phyloP scores from a whole-genome alignment of 1,284 basidiomycete species.

The Caloboletus inedulis region DNA sequence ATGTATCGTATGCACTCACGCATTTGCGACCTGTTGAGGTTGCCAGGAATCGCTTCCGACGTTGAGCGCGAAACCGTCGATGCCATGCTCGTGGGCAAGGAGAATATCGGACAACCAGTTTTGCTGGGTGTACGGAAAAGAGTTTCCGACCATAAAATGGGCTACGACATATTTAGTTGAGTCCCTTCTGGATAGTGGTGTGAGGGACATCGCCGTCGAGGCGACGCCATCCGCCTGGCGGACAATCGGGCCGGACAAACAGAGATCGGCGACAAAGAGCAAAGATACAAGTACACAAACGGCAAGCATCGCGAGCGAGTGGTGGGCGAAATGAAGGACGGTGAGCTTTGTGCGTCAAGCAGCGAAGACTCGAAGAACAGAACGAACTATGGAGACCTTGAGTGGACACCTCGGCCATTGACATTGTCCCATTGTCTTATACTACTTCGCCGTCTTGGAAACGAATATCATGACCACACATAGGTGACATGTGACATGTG shows the following conservation, averaged over 20 bases:
- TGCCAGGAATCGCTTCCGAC: conserved; percentile 68
- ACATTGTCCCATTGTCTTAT: conserved; percentile 2
- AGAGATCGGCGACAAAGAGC: conserved; percentile 7
- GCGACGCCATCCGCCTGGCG: neutral
- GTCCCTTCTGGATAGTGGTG: conserved; percentile 13
- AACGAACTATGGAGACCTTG: neutral
- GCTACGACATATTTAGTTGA: conserved; percentile 55
- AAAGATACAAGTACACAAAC: conserved; percentile 15
- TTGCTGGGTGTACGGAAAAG: conserved; percentile 55
- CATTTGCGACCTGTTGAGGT: conserved; percentile 57
- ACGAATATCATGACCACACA: too few relatives aligned
- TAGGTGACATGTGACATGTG: too few relatives aligned
- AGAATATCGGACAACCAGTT: conserved; percentile 58
- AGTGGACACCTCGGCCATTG: neutral
- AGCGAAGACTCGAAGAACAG: neutral
- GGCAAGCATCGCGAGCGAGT: conserved; percentile 17
- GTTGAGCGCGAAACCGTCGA: conserved; percentile 69
- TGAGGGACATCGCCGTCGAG: neutral
- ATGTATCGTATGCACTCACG: conserved; percentile 43
- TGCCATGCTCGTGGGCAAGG: conserved; percentile 55
- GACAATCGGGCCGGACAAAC: conserved; percentile 18
- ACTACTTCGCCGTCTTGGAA: conserved; percentile 6
- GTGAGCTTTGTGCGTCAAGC: conserved; percentile 15
- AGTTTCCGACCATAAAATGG: conserved; percentile 69
- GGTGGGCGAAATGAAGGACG: conserved; percentile 20